Conservation (phyloP, 148 eudicot genomes). For the Rhododendron molle region DNA sequence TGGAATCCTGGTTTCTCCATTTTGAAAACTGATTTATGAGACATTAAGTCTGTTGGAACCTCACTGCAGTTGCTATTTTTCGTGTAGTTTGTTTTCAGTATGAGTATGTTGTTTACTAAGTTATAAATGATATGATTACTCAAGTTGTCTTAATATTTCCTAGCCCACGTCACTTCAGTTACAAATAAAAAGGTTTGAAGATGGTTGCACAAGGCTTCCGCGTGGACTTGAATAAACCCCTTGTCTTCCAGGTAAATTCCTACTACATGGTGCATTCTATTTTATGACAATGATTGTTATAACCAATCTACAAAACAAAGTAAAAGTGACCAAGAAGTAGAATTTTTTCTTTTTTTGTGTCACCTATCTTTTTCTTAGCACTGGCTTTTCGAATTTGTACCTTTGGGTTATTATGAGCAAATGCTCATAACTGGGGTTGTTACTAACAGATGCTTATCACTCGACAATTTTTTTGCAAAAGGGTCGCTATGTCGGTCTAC, state of each 20-base stretch:
- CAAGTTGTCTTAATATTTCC: background rate
- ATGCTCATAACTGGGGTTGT: background rate
- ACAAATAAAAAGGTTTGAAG: slow-evolving; percentile 19
- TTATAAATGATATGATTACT: background rate
- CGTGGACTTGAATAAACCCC: slow-evolving; percentile 85
- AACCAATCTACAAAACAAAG: background rate
- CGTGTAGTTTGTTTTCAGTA: background rate
- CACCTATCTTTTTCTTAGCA: background rate
- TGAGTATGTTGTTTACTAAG: background rate
- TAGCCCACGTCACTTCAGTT: background rate
- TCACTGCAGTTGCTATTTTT: background rate
- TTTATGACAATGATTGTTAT: background rate
- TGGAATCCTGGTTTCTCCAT: background rate
- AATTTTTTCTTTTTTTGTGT: background rate
- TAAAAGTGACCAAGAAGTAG: background rate
- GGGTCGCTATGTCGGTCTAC: background rate
- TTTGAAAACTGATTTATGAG: background rate
- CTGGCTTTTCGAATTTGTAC: background rate
- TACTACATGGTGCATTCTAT: background rate
- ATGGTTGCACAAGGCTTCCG: slow-evolving; percentile 79
- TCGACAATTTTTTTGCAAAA: background rate
- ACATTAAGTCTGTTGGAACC: background rate
- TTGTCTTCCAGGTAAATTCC: slow-evolving; percentile 76
- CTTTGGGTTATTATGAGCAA: background rate
- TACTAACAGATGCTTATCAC: background rate